A percentile compares a stretch with the other conserved stretches of the same genome.
Evolutionary conservation across 2,329 filamentous ascomycete species (phyloP).

Genomic region (Huntiella savannae): DNA sequence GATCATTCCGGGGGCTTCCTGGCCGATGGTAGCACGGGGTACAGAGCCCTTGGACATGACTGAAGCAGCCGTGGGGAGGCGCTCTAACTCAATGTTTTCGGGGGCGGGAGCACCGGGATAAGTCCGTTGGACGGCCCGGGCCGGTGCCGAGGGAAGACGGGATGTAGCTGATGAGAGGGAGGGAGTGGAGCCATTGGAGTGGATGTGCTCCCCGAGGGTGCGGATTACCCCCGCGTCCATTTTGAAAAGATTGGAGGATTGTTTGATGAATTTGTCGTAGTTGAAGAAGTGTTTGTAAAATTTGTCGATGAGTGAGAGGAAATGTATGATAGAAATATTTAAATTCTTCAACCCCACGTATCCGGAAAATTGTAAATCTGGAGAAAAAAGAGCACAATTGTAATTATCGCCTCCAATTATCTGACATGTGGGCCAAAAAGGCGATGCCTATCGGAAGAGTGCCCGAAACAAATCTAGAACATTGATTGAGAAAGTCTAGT

Average conservation of each 20-base stretch:
- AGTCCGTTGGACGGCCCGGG: conserved; percentile 21
- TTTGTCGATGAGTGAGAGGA: no score
- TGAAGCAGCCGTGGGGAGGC: conserved; percentile 3
- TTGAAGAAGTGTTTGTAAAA: neutral
- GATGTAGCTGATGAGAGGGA: conserved; percentile 9
- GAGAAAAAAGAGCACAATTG: no score
- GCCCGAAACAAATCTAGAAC: no score
- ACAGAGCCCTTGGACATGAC: neutral
- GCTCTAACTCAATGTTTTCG: conserved; percentile 3
- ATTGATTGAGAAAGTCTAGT: no score
- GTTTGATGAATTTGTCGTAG: neutral
- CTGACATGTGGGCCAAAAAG: no score
- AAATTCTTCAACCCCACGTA: no score
- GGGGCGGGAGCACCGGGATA: conserved; percentile 21
- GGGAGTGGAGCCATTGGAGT: neutral
- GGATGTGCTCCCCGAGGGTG: neutral
- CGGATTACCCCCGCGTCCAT: neutral
- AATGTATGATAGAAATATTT: no score
- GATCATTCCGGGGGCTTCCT: neutral
- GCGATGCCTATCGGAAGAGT: no score
- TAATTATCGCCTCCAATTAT: no score
- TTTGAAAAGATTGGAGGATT: neutral
- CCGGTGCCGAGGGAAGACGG: conserved; percentile 16
- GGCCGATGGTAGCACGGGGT: no score
- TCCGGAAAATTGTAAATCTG: no score